Evolutionary conservation across 2,329 filamentous ascomycete genomes (phyloP), one percentile per base, ranked within the genome.

Genomic region (Cordyceps tenuipes): DNA sequence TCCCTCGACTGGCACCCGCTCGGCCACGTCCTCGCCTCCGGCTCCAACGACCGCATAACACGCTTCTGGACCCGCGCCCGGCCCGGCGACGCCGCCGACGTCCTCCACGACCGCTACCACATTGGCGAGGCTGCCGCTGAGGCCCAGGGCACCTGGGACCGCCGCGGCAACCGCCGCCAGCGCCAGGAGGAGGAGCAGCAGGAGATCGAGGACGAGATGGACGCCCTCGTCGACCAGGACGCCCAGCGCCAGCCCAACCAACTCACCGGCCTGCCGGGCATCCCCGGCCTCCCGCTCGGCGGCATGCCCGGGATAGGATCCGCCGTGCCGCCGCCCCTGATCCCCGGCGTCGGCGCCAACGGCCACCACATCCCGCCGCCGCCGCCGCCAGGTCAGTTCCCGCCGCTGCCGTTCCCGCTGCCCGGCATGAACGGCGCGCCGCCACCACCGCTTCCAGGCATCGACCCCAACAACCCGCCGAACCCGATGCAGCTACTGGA

Each of bases 1-100:
- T 96, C 92, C 19, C 82, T 99, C 54, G 92, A 97, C 76, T 99
- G 94, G 92, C 94, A 99, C 71, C 94, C 94, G 0, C 81, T 97
- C 0, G 94, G 94, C 31, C 94, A 99, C 70, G 93, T 99, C 64
- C 82, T 99, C 8, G 92, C 92, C 0, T 96, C 93, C 2, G 94
- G 94, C 13, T 96, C 92, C 12, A 97, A 99, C 72, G 94, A 99
- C 72, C 88, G 94, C 46, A 92, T 96, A 63, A 97, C 94, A 2
- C 87, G 94, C 52, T 99, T 99, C 77, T 99, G 94, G 94, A 91
- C 92, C 3, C 87, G 94, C 47, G 85, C 91, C 17, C 81, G 94
- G 52, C 94, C 94, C 1, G 94, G 94, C 53, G 93, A 97, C 66
- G 83, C 81, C 66, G 83, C 81, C n/a, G 86, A 88, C 57, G 88